Conservation (phyloP, 371 early-diverging fungal species). For the Entomophthora muscae region DNA sequence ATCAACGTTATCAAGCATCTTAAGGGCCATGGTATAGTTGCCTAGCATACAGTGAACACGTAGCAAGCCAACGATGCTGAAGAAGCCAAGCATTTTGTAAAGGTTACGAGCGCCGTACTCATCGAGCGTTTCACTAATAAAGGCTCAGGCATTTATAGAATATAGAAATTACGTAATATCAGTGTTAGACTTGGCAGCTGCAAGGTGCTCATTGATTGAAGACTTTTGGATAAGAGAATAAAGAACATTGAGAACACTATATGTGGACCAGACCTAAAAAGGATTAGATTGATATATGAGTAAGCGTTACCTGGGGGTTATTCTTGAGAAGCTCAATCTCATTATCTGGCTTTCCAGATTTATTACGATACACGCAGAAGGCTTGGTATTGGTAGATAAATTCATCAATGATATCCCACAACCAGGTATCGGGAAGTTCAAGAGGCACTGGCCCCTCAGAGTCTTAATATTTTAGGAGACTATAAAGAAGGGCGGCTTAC, state of each 20-base stretch:
- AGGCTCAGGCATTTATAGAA: not conserved
- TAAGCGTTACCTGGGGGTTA: slow-evolving; percentile 49
- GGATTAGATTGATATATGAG: no score
- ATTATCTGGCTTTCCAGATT: slow-evolving; percentile 59
- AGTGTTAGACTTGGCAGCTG: slow-evolving; percentile 69
- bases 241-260: slow-evolving; percentile 84
- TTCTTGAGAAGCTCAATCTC: slow-evolving; percentile 66
- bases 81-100: slow-evolving; percentile 94
- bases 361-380: slow-evolving; percentile 82
- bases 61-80: slow-evolving; percentile 77
- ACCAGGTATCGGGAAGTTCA: slow-evolving; percentile 94
- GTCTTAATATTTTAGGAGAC: slow-evolving; percentile 19
- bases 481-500: slow-evolving; percentile 22
- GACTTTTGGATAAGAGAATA: slow-evolving; percentile 88
- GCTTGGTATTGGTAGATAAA: slow-evolving; percentile 97
- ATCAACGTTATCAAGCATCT: slow-evolving; percentile 88
- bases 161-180: slow-evolving; percentile 41
- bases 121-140: slow-evolving; percentile 42
- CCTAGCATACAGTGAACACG: slow-evolving; percentile 90
- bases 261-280: slow-evolving; percentile 80
- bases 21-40: slow-evolving; percentile 82
- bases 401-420: slow-evolving; percentile 97
- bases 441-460: slow-evolving; percentile 62
- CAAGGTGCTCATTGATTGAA: slow-evolving; percentile 78
- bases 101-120: slow-evolving; percentile 58